Base-by-base conservation (phyloP, 805 yeast genomes). In the Lipomyces lipofer region DNA sequence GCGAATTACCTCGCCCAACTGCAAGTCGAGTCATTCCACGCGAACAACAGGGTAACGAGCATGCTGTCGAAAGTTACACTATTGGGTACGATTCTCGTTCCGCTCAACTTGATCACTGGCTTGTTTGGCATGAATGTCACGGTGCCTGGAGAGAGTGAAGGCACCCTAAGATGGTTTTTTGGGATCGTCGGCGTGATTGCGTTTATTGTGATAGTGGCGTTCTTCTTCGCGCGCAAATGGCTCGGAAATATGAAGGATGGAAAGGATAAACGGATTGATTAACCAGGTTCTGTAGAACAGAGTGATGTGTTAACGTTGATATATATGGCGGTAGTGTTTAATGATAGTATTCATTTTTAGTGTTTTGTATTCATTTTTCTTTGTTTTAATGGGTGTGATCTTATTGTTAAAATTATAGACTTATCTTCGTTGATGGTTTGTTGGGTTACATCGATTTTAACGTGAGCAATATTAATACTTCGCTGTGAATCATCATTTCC, bases 51-150 rank as follows among this genome's bases (percentile, higher is more conserved):
- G 62, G 90, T 88, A 35, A 90, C 97, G 1, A 87, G 83, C 62
- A 85, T 92, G 79, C 76, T 92, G 51, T 88, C 96, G 29, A 86
- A 87, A 67, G 96, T 91, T 24, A 91, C 99, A 0, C 65, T 92
- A 56, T 74, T 92, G 32, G 98, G 97, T 78, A 90, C 97, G 0
- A 77, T 92, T 65, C 75, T 92, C 28, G 86, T 92, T 59, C 98
- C 98, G 13, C 78, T 92, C 76, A 92, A 92, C 69, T 74, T 92
- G 54, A 78, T 92, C 43, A 89, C 97, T 1, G 96, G 97, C 69
- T 67, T 91, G 59, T 92, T 92, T 71, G 97, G 97, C 66, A 92
- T 92, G 99, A 92, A 92, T 70, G 98, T 92, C 17, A 71, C 64
- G 10, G 86, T 92, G 27, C 97, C 97, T 0, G 97, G 97, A 27